Evolutionary conservation across 1,284 basidiomycete genomes (phyloP).

Genomic region (Cryptococcus maquisensis): DNA sequence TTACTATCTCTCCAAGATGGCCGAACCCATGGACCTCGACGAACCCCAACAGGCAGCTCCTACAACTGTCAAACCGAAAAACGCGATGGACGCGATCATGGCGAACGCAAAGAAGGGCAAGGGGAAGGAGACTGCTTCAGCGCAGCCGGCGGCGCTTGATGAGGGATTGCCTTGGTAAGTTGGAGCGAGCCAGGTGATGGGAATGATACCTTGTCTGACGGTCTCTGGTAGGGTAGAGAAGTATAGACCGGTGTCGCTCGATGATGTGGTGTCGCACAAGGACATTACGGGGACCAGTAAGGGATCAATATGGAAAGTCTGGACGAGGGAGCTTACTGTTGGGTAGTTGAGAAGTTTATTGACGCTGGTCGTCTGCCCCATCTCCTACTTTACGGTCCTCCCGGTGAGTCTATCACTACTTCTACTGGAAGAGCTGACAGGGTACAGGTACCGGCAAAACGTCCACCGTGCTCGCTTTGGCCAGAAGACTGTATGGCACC

Average conservation of each 20-base stretch:
- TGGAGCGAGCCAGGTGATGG: background rate
- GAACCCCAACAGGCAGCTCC: no score
- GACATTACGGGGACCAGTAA: slow-evolving; percentile 88
- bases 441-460: slow-evolving; percentile 83
- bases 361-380: slow-evolving; percentile 92
- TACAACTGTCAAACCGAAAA: slow-evolving; percentile 13
- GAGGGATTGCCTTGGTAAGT: slow-evolving; percentile 49
- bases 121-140: slow-evolving; percentile 36
- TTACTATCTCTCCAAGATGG: no score
- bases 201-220: background rate
- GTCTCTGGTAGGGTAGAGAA: slow-evolving; percentile 84
- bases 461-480: slow-evolving; percentile 94
- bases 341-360: slow-evolving; percentile 91
- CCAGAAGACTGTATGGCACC: slow-evolving; percentile 82
- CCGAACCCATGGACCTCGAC: no score
- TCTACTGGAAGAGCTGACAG: background rate
- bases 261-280: slow-evolving; percentile 90
- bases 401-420: slow-evolving; percentile 52
- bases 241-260: slow-evolving; percentile 79
- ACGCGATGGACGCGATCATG: slow-evolving; percentile 45
- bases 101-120: slow-evolving; percentile 40
- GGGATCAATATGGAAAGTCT: background rate
- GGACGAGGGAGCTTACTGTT: background rate
- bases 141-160: slow-evolving; percentile 20
- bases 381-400: slow-evolving; percentile 94